These are phyloP conservation scores for Amphirosellinia nigrospora DNA, from an alignment of 495 filamentous ascomycete genomes.

Conservation along the genomic window DNA sequence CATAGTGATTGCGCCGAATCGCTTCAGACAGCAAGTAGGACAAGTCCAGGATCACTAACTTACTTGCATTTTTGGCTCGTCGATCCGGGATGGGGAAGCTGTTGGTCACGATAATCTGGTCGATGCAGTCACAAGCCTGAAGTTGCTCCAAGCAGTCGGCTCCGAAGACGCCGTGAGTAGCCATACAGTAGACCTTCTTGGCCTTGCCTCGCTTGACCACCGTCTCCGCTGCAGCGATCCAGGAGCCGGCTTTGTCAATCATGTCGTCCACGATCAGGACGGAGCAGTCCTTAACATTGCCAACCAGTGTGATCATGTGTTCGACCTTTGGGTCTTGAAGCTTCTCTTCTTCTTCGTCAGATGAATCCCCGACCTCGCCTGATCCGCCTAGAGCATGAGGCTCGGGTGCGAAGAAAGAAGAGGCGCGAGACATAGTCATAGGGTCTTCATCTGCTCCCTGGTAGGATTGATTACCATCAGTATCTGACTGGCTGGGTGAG, in stretches of 20 bases:
- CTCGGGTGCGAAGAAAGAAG: constrained; percentile 60
- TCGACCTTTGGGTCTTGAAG: constrained; percentile 76
- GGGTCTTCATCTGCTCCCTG: constrained; percentile 58
- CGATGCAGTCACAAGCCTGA: constrained; percentile 88
- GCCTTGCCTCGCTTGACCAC: constrained; percentile 91
- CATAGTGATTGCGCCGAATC: constrained; percentile 94
- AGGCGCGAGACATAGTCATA: constrained; percentile 62
- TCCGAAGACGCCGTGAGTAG: constrained; percentile 93
- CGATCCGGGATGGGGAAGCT: constrained; percentile 86
- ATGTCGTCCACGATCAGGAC: constrained; percentile 98
- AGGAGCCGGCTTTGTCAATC: constrained; percentile 96
- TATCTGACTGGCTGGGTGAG: constrained; percentile 72
- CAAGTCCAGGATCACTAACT: constrained; percentile 87
- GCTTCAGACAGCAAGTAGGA: constrained; percentile 88
- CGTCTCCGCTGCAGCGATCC: constrained; percentile 98
- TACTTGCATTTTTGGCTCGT: constrained; percentile 71
- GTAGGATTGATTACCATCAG: constrained; percentile 42
- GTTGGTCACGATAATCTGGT: constrained; percentile 94
- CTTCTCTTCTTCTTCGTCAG: constrained; percentile 88
- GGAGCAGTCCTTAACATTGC: constrained; percentile 82
- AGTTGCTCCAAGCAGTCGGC: constrained; percentile 88
- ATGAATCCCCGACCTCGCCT: constrained; percentile 75
- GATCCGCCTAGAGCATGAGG: constrained; percentile 79
- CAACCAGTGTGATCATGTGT: constrained; percentile 94
- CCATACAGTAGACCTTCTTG: constrained; percentile 95